Conservation (phyloP, 2,329 filamentous ascomycete species). For the Cytospora leucostoma region DNA sequence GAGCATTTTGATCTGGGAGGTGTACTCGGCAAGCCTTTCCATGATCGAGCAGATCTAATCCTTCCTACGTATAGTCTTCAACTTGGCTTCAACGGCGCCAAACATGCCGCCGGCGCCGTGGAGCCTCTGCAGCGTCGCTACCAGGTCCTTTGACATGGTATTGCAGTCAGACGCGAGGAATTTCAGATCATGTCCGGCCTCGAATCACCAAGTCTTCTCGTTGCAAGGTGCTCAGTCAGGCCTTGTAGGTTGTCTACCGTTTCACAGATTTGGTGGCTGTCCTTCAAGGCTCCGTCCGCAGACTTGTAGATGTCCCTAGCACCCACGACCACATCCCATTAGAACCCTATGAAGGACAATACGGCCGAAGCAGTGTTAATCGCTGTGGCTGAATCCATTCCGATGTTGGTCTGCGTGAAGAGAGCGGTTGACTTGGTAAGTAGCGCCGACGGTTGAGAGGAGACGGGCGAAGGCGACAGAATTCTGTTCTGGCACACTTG, state of each 20-base stretch:
- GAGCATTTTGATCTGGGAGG: not conserved
- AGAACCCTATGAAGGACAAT: constrained; percentile 33
- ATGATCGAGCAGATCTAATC: constrained; percentile 19
- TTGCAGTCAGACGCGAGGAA: constrained; percentile 11
- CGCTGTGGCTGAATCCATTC: constrained; percentile 34
- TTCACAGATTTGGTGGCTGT: constrained; percentile 19
- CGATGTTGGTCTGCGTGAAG: too few relatives aligned
- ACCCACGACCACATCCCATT: constrained; percentile 30
- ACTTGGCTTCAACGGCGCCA: constrained; percentile 11
- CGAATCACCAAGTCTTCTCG: not conserved
- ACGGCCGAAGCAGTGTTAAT: constrained; percentile 31
- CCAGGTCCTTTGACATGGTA: too few relatives aligned
- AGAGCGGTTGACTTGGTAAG: too few relatives aligned
- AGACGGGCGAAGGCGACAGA: too few relatives aligned
- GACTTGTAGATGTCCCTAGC: constrained; percentile 27
- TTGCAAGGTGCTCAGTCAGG: constrained; percentile 11
- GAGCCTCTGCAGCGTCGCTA: constrained; percentile 19
- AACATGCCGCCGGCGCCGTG: constrained; percentile 23
- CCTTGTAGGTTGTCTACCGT: constrained; percentile 5
- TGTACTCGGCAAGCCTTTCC: not conserved
- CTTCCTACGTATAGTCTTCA: constrained; percentile 29
- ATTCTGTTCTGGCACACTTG: too few relatives aligned
- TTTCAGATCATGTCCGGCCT: constrained; percentile 18
- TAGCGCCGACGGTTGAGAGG: too few relatives aligned
- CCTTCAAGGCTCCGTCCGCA: constrained; percentile 14